Conservation (phyloP, 768 basidiomycete genomes). For the Kwoniella dendrophila region DNA sequence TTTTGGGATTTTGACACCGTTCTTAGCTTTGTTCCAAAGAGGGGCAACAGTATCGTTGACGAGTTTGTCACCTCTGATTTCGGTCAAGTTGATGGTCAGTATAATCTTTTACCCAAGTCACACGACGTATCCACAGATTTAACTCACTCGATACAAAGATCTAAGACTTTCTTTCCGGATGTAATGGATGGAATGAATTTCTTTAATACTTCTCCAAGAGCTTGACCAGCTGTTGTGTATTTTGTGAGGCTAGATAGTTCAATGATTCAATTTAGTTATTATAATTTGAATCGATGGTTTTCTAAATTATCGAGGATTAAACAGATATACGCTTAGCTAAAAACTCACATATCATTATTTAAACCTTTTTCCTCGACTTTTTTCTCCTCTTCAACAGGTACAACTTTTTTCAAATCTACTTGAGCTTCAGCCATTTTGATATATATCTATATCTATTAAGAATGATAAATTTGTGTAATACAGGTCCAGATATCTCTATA, state of each 20-base stretch:
- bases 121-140: background rate
- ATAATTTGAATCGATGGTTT: background rate
- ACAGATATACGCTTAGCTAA: background rate
- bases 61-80: constrained; percentile 74
- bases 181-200: constrained; percentile 74
- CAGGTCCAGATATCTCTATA: no score
- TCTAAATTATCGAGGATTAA: background rate
- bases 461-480: no score
- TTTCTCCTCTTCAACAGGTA: constrained; percentile 34
- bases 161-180: constrained; percentile 80
- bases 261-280: background rate
- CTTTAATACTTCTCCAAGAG: constrained; percentile 80
- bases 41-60: constrained; percentile 79
- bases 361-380: constrained; percentile 54
- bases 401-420: constrained; percentile 51
- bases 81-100: background rate
- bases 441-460: no score
- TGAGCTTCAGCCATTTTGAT: constrained; percentile 40
- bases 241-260: constrained; percentile 54
- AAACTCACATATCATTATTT: constrained; percentile 53
- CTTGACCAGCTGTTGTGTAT: constrained; percentile 83
- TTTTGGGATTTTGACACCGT: constrained; percentile 83
- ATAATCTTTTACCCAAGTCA: background rate
- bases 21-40: constrained; percentile 87
- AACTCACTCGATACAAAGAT: constrained; percentile 74